These are phyloP conservation scores for Caulochytrium protostelioides DNA, from an alignment of 371 early-diverging fungal genomes.

Conservation along the genomic window DNA sequence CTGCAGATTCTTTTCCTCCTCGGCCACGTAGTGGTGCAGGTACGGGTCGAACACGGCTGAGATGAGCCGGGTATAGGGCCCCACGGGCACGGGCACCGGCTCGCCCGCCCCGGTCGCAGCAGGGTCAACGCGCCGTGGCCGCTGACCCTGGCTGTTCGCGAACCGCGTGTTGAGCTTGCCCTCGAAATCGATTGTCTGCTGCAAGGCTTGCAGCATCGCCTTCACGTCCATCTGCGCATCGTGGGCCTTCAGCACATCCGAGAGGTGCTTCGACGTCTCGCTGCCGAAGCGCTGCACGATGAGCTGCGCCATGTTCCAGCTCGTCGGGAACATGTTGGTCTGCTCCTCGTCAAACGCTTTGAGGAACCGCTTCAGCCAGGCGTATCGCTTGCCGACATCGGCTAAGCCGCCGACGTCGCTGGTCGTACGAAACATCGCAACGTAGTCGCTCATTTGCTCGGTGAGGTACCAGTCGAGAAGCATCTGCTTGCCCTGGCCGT, in stretches of 20 bases:
- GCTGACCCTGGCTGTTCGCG: not conserved
- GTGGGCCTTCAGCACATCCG: conserved; percentile 9
- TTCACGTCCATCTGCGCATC: conserved; percentile 37
- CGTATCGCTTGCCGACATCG: conserved; percentile 67
- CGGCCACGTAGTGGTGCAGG: conserved; percentile 52
- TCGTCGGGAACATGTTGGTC: conserved; percentile 47
- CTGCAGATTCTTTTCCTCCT: conserved; percentile 38
- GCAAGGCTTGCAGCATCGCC: conserved; percentile 43
- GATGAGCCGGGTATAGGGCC: conserved; percentile 26
- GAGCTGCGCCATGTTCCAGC: conserved; percentile 53
- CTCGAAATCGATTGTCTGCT: conserved; percentile 75
- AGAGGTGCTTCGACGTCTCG: conserved; percentile 36
- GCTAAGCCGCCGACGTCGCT: conserved; percentile 51
- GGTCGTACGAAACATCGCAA: conserved; percentile 42
- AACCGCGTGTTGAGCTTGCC: conserved; percentile 50
- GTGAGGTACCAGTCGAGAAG: conserved; percentile 58
- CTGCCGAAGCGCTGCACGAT: conserved; percentile 54
- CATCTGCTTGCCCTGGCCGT: conserved; percentile 21
- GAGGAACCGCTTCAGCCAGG: conserved; percentile 69
- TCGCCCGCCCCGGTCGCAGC: conserved; percentile 1
- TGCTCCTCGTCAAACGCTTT: conserved; percentile 71
- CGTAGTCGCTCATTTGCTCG: conserved; percentile 61
- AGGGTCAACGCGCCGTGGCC: not conserved
- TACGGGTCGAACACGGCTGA: conserved; percentile 69
- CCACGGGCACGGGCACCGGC: not conserved